A percentile compares a stretch with the other conserved stretches of the same genome.
These are phyloP conservation scores for Cryptosporidium sp. DNA, from an alignment of 169 alveolate genomes.

Conservation along the genomic window DNA sequence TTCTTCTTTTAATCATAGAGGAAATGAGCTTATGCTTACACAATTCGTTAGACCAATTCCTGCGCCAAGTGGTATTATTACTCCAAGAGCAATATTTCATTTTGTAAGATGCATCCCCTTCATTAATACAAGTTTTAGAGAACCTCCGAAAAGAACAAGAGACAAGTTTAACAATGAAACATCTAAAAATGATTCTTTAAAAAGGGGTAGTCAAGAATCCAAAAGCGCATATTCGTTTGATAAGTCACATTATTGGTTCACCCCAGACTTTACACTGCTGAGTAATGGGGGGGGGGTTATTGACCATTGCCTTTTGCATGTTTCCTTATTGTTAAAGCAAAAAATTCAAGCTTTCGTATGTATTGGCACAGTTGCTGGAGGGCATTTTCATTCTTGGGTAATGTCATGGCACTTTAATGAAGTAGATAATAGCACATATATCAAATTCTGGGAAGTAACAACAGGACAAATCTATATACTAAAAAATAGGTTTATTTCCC, in stretches of 20 bases:
- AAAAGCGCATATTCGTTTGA: slow-evolving; percentile 7
- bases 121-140: slow-evolving; percentile 77
- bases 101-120: slow-evolving; percentile 80
- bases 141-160: slow-evolving; percentile 61
- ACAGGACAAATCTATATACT: slow-evolving; percentile 81
- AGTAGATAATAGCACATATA: slow-evolving; percentile 75
- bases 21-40: slow-evolving; percentile 76
- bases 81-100: slow-evolving; percentile 79
- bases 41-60: slow-evolving; percentile 77
- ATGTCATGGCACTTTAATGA: slow-evolving; percentile 79
- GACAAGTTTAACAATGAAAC: slow-evolving; percentile 33
- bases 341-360: slow-evolving; percentile 85
- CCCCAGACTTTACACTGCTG: slow-evolving; percentile 85
- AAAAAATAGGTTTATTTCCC: slow-evolving; percentile 77
- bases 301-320: slow-evolving; percentile 85
- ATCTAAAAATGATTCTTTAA: slow-evolving; percentile 14
- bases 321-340: slow-evolving; percentile 80
- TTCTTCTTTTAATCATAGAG: slow-evolving; percentile 79
- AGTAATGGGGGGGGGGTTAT: slow-evolving; percentile 85
- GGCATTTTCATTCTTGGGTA: slow-evolving; percentile 84
- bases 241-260: slow-evolving; percentile 71
- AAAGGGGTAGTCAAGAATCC: slow-evolving; percentile 3
- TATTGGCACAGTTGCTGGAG: slow-evolving; percentile 83
- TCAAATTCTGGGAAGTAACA: slow-evolving; percentile 85
- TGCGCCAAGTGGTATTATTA: slow-evolving; percentile 75